Conservation (phyloP, 2,329 filamentous ascomycete species). For the Calonectria henricotiae region DNA sequence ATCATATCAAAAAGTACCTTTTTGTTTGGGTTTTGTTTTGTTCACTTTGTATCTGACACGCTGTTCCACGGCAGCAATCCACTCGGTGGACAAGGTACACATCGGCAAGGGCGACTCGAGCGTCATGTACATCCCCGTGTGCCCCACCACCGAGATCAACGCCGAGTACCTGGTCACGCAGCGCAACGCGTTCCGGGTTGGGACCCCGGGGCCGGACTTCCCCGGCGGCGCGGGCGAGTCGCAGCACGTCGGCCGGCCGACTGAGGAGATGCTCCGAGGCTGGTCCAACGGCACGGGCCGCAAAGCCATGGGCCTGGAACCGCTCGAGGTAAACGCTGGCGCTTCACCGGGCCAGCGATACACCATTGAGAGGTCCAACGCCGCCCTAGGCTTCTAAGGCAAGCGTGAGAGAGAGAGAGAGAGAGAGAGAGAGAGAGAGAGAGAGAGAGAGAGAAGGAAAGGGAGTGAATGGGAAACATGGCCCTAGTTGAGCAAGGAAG, state of each 20-base stretch:
- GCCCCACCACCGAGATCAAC: constrained; percentile 84
- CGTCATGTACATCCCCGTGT: constrained; percentile 91
- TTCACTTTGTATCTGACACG: background rate
- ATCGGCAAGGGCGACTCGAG: constrained; percentile 81
- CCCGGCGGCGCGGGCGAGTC: constrained; percentile 80
- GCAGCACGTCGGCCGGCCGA: constrained; percentile 66
- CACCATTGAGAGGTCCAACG: constrained; percentile 62
- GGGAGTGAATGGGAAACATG: background rate
- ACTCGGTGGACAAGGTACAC: constrained; percentile 88
- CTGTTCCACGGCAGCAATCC: constrained; percentile 67
- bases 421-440: too few relatives aligned
- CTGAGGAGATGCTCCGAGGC: constrained; percentile 58
- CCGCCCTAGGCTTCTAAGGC: constrained; percentile 61
- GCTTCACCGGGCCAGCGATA: constrained; percentile 58
- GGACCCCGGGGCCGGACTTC: constrained; percentile 80
- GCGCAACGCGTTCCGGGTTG: constrained; percentile 78
- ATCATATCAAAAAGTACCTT: background rate
- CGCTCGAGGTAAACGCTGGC: constrained; percentile 51
- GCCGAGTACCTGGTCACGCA: constrained; percentile 81
- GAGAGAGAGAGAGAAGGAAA: background rate
- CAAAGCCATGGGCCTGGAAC: constrained; percentile 65
- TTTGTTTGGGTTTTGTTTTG: background rate
- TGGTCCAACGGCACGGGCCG: constrained; percentile 57
- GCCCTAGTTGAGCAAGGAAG: background rate
- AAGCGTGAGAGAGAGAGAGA: background rate